Conservation (phyloP, 805 yeast genomes). For the Spathaspora girioi region DNA sequence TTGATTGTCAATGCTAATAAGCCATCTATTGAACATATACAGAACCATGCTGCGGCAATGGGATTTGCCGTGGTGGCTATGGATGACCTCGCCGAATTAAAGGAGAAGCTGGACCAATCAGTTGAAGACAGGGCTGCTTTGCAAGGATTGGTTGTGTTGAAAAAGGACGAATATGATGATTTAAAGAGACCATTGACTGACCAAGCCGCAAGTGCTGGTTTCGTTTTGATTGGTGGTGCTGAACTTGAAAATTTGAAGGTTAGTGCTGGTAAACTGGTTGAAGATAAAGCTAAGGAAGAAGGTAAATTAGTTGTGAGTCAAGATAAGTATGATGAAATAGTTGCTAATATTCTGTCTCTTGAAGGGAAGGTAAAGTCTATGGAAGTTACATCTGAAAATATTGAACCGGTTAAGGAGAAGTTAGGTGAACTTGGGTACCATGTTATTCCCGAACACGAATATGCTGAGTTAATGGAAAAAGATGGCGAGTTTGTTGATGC, state of each 20-base stretch:
- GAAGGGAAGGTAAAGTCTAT: not conserved
- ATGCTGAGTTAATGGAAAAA: constrained; percentile 4
- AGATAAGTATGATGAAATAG: constrained; percentile 9
- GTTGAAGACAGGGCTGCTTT: constrained; percentile 15
- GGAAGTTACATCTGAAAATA: not conserved
- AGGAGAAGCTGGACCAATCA: constrained; percentile 9
- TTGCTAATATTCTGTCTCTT: constrained; percentile 1
- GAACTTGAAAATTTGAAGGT: constrained; percentile 11
- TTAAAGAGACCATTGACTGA: constrained; percentile 3
- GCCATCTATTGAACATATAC: constrained; percentile 24
- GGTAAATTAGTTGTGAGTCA: constrained; percentile 14
- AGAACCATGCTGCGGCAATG: constrained; percentile 19
- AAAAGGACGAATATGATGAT: constrained; percentile 14
- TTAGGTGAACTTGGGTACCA: constrained; percentile 39
- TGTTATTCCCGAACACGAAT: constrained; percentile 10
- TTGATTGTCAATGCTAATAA: constrained; percentile 25
- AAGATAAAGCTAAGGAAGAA: constrained; percentile 9
- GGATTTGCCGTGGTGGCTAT: constrained; percentile 24
- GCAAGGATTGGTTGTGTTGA: constrained; percentile 14
- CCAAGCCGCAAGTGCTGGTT: constrained; percentile 4
- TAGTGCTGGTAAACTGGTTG: constrained; percentile 9
- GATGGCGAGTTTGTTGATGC: constrained; percentile 13
- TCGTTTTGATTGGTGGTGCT: constrained; percentile 10
- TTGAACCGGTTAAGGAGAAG: not conserved
- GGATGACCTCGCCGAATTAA: constrained; percentile 20